These are phyloP conservation scores for Lichtheimia hyalospora DNA, from an alignment of 371 early-diverging fungal genomes.

Conservation along the genomic window DNA sequence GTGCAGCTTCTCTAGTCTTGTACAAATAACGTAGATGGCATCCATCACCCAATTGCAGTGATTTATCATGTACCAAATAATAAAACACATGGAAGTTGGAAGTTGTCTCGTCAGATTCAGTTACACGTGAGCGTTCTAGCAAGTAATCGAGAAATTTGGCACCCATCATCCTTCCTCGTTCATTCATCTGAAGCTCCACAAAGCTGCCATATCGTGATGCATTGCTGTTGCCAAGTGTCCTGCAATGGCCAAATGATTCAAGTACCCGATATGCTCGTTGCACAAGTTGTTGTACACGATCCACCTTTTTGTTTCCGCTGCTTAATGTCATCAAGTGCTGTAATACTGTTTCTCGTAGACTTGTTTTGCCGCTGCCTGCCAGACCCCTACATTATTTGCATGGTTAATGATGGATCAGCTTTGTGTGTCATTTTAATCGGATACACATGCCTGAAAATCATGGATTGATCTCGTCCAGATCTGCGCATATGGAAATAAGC, in stretches of 20 bases:
- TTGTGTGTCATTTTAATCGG: neutral
- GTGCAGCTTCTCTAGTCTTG: conserved; percentile 10
- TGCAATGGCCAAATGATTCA: conserved; percentile 84
- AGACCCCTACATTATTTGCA: conserved; percentile 62
- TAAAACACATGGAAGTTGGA: conserved; percentile 94
- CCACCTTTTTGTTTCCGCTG: conserved; percentile 68
- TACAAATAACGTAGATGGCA: conserved; percentile 13
- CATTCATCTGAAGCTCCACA: conserved; percentile 87
- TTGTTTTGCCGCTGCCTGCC: conserved; percentile 82
- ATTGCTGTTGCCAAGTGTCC: conserved; percentile 71
- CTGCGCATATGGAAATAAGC: conserved; percentile 77
- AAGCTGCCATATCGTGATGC: conserved; percentile 88
- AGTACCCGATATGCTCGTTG: conserved; percentile 66
- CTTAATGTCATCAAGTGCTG: conserved; percentile 68
- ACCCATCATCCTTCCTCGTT: conserved; percentile 84
- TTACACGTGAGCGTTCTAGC: conserved; percentile 79
- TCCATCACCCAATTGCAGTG: conserved; percentile 22
- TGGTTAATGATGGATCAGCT: neutral
- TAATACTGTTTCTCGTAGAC: conserved; percentile 59
- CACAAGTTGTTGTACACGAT: conserved; percentile 68
- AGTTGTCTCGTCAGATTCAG: conserved; percentile 55
- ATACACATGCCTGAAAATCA: conserved; percentile 56
- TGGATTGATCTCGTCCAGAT: conserved; percentile 79
- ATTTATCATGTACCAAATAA: conserved; percentile 68
- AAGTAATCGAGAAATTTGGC: conserved; percentile 87